phyloP scores from a whole-genome alignment of 495 filamentous ascomycete species.

The Podospora pseudoanserina region DNA sequence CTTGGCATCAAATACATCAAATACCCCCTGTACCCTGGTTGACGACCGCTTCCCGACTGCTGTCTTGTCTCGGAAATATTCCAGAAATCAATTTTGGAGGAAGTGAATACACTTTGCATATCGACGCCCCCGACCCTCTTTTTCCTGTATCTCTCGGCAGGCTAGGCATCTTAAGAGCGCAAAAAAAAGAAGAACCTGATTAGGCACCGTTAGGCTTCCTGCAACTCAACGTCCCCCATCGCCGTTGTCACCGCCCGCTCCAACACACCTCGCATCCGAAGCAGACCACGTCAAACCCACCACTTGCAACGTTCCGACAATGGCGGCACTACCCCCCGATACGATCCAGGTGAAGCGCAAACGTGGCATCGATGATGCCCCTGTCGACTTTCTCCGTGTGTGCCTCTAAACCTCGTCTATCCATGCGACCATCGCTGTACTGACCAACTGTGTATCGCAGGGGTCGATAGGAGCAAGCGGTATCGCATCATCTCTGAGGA shows the following conservation, averaged over 20 bases:
- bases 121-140: neutral
- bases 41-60: neutral
- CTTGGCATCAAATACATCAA: neutral
- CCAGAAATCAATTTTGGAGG: neutral
- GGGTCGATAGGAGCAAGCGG: slow-evolving; percentile 37
- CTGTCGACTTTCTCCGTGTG: slow-evolving; percentile 50
- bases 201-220: slow-evolving; percentile 13
- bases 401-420: slow-evolving; percentile 17
- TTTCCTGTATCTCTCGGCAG: neutral
- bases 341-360: slow-evolving; percentile 55
- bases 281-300: slow-evolving; percentile 14
- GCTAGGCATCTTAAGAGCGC: neutral
- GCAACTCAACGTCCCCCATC: neutral
- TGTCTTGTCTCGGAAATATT: neutral
- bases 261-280: slow-evolving; percentile 8
- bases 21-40: neutral
- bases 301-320: slow-evolving; percentile 20
- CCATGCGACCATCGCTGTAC: slow-evolving; percentile 13
- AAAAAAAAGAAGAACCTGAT: neutral
- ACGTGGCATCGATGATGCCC: slow-evolving; percentile 46
- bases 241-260: neutral
- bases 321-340: slow-evolving; percentile 48
- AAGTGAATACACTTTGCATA: neutral
- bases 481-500: slow-evolving; percentile 33
- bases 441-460: slow-evolving; percentile 14